Conservation (phyloP, 192 early-diverging fungal species). For the Cladochytrium replicatum region DNA sequence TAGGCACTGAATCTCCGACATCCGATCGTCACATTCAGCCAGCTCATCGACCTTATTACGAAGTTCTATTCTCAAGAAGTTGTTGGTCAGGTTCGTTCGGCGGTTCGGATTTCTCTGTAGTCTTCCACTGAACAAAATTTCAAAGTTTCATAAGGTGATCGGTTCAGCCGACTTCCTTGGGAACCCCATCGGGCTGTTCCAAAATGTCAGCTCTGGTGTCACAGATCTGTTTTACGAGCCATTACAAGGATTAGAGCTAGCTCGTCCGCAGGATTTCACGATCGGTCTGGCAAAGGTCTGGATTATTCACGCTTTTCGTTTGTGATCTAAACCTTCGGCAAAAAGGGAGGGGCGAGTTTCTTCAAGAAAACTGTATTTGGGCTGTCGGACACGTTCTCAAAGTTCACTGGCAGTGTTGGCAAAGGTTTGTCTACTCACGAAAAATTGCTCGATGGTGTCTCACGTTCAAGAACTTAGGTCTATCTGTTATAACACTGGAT, state of each 20-base stretch:
- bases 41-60: slow-evolving; percentile 68
- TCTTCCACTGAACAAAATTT: slow-evolving; percentile 24
- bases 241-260: slow-evolving; percentile 91
- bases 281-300: slow-evolving; percentile 78
- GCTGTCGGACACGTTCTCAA: slow-evolving; percentile 85
- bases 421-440: slow-evolving; percentile 63
- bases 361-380: slow-evolving; percentile 94
- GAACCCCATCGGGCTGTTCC: slow-evolving; percentile 96
- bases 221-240: slow-evolving; percentile 97
- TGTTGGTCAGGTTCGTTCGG: slow-evolving; percentile 57
- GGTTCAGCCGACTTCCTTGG: slow-evolving; percentile 96
- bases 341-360: slow-evolving; percentile 59
- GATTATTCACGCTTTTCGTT: slow-evolving; percentile 10
- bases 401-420: slow-evolving; percentile 90
- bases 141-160: slow-evolving; percentile 65
- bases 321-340: neutral
- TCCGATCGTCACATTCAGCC: slow-evolving; percentile 65
- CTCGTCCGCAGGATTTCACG: slow-evolving; percentile 87
- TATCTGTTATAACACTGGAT: slow-evolving; percentile 92
- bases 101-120: neutral
- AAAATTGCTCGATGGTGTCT: neutral
- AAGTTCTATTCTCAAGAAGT: slow-evolving; percentile 85
- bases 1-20: slow-evolving; percentile 71
- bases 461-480: slow-evolving; percentile 21
- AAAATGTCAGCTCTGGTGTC: slow-evolving; percentile 88